These are phyloP conservation scores for Clitopilus passeckerianus DNA, from an alignment of 768 basidiomycete species.

Conservation along the genomic window DNA sequence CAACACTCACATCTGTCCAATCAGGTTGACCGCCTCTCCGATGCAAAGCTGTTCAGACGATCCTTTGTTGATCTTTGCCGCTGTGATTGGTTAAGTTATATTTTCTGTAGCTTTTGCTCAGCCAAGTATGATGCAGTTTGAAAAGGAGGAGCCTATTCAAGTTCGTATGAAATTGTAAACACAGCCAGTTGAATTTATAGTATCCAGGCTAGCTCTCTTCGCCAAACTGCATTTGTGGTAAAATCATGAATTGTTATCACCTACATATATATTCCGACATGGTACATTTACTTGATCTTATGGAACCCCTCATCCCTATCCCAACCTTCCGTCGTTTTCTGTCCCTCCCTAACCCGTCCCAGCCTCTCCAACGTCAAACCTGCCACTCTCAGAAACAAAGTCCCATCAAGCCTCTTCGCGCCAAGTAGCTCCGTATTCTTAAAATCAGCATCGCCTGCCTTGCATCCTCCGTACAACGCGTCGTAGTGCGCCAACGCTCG, in stretches of 20 bases:
- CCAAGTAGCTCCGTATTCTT: constrained; percentile 34
- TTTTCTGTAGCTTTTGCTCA: no score
- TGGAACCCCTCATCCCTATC: constrained; percentile 15
- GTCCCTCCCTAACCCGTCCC: constrained; percentile 22
- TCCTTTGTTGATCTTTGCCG: no score
- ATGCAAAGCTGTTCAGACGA: no score
- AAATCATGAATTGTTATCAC: neutral
- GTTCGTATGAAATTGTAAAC: no score
- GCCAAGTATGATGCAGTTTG: no score
- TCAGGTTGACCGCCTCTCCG: no score
- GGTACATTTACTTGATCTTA: neutral
- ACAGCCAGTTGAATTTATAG: no score
- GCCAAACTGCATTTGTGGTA: no score
- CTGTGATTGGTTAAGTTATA: no score
- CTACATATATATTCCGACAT: neutral
- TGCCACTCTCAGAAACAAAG: constrained; percentile 49
- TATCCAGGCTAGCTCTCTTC: no score
- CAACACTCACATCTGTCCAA: no score
- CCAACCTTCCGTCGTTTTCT: constrained; percentile 11
- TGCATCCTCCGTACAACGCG: constrained; percentile 25
- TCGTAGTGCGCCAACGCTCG: constrained; percentile 30
- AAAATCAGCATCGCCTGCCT: constrained; percentile 14
- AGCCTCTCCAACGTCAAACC: constrained; percentile 30
- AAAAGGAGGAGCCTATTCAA: no score
- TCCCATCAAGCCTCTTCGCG: constrained; percentile 48